Evolutionary conservation across 2,329 filamentous ascomycete species (phyloP).

Genomic region (Dryadomyces sulphureus): DNA sequence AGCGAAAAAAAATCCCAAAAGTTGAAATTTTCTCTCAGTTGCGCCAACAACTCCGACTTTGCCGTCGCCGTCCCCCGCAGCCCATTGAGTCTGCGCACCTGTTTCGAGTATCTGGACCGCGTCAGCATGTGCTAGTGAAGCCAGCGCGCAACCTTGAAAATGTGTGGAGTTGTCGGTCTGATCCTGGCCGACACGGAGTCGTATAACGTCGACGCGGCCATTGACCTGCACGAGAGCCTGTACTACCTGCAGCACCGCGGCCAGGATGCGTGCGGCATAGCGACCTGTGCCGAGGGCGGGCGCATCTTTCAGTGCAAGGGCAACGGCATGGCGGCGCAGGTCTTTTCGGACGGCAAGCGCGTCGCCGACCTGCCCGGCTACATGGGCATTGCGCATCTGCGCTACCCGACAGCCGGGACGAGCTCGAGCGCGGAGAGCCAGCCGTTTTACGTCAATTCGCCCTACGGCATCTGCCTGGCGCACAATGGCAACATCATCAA

Average conservation of each 20-base stretch:
- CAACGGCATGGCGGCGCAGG: slow-evolving; percentile 60
- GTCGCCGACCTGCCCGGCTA: slow-evolving; percentile 64
- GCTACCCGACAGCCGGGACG: slow-evolving; percentile 81
- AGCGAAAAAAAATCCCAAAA: no score
- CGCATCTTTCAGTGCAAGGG: slow-evolving; percentile 82
- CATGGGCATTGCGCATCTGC: slow-evolving; percentile 73
- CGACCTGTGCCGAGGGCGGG: slow-evolving; percentile 54
- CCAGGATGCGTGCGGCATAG: slow-evolving; percentile 78
- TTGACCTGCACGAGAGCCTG: slow-evolving; percentile 53
- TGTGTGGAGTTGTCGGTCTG: slow-evolving; percentile 49
- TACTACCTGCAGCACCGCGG: slow-evolving; percentile 40
- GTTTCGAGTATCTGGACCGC: no score
- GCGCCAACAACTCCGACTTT: no score
- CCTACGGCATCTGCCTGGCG: slow-evolving; percentile 69
- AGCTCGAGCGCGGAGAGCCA: slow-evolving; percentile 71
- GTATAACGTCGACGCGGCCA: slow-evolving; percentile 28
- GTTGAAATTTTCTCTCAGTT: no score
- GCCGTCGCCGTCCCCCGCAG: no score
- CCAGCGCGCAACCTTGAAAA: no score
- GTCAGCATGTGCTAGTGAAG: no score
- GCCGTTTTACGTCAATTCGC: slow-evolving; percentile 80
- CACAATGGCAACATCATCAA: slow-evolving; percentile 85
- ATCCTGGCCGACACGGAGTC: slow-evolving; percentile 39
- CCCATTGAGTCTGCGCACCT: no score
- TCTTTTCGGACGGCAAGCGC: slow-evolving; percentile 66